Percentiles rank a stretch among this genome's conserved stretches.
Evolutionary conservation across 2,329 filamentous ascomycete species (phyloP).

Genomic region (Ophiosphaerella narmari): DNA sequence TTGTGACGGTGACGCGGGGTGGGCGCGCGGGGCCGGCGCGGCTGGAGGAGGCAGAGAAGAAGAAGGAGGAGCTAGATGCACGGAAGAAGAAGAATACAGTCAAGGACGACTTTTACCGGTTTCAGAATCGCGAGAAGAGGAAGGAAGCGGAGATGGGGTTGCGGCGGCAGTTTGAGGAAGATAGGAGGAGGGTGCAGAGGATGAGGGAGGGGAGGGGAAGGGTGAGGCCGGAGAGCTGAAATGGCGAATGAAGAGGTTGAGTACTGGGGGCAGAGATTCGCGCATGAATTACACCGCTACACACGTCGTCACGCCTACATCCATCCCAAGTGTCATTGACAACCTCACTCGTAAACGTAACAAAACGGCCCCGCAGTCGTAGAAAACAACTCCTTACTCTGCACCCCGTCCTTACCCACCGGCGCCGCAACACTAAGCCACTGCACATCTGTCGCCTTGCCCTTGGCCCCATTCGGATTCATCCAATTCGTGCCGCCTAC

Average conservation of each 20-base stretch:
- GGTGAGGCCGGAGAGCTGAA: conserved; percentile 33
- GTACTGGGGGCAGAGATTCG: too few relatives aligned
- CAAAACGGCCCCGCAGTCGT: conserved; percentile 40
- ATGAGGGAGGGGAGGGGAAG: conserved; percentile 67
- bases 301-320: too few relatives aligned
- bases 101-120: conserved; percentile 75
- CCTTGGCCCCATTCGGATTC: conserved; percentile 47
- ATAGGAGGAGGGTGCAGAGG: conserved; percentile 70
- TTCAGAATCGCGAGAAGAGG: conserved; percentile 78
- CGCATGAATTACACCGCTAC: too few relatives aligned
- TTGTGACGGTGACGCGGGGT: conserved; percentile 86
- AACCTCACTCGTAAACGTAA: conserved; percentile 35
- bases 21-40: conserved; percentile 72
- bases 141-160: conserved; percentile 75
- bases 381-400: conserved; percentile 33
- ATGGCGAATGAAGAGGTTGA: too few relatives aligned
- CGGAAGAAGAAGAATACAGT: conserved; percentile 62
- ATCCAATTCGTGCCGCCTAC: conserved; percentile 49
- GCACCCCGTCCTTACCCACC: conserved; percentile 22
- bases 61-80: conserved; percentile 60
- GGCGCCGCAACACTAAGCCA: conserved; percentile 33
- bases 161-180: conserved; percentile 74
- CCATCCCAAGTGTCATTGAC: too few relatives aligned
- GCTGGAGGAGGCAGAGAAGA: conserved; percentile 66
- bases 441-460: conserved; percentile 38